These are phyloP conservation scores for Exophiala calicioides DNA, from an alignment of 2,329 filamentous ascomycete species.

Conservation along the genomic window DNA sequence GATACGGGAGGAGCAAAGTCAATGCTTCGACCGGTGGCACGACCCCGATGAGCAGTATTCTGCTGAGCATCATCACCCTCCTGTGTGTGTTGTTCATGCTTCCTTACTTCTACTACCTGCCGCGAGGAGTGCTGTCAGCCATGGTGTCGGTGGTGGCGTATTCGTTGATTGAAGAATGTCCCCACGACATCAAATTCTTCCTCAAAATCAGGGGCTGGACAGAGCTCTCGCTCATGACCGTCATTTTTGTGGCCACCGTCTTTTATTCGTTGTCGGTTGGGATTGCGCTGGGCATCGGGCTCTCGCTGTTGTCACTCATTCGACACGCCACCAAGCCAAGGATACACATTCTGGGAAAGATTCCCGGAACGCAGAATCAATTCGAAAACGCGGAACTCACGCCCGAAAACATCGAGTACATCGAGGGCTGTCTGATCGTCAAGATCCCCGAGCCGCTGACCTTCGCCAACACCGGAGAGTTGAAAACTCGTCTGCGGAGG, in stretches of 20 bases:
- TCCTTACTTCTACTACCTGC: slow-evolving; percentile 91
- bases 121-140: slow-evolving; percentile 90
- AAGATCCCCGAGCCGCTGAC: slow-evolving; percentile 97
- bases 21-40: slow-evolving; percentile 89
- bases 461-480: slow-evolving; percentile 92
- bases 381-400: slow-evolving; percentile 83
- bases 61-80: slow-evolving; percentile 79
- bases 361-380: slow-evolving; percentile 72
- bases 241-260: slow-evolving; percentile 89
- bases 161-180: slow-evolving; percentile 91
- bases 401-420: slow-evolving; percentile 74
- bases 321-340: slow-evolving; percentile 86
- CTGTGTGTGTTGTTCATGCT: slow-evolving; percentile 78
- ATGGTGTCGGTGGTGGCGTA: slow-evolving; percentile 96
- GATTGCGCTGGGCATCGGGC: slow-evolving; percentile 88
- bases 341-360: slow-evolving; percentile 91
- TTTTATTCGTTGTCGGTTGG: slow-evolving; percentile 93
- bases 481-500: slow-evolving; percentile 78
- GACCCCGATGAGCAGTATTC: slow-evolving; percentile 89
- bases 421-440: slow-evolving; percentile 90
- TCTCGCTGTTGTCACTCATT: slow-evolving; percentile 87
- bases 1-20: slow-evolving; percentile 93
- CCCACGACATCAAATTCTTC: slow-evolving; percentile 90
- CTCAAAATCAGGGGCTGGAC: slow-evolving; percentile 79
- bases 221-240: slow-evolving; percentile 80